Conservation (phyloP, 2,329 filamentous ascomycete genomes). For the Penicillium sp. region DNA sequence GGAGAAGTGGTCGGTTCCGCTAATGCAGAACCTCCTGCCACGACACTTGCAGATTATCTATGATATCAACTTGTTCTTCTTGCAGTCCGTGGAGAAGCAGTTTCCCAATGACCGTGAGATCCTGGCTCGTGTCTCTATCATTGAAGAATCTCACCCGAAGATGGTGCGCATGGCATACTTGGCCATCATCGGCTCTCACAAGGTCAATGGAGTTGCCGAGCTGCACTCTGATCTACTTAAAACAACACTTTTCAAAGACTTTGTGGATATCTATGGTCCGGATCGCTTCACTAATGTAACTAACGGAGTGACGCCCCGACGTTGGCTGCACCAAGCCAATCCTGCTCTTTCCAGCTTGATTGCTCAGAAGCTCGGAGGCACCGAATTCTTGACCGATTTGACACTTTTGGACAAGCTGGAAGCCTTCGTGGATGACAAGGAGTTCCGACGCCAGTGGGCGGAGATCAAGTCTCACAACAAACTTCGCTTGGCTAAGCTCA, state of each 20-base stretch:
- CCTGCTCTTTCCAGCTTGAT: slow-evolving; percentile 90
- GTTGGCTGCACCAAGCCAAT: slow-evolving; percentile 98
- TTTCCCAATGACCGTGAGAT: slow-evolving; percentile 91
- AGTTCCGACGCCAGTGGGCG: slow-evolving; percentile 91
- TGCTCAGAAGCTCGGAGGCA: slow-evolving; percentile 80
- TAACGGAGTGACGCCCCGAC: slow-evolving; percentile 92
- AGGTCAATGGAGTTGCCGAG: slow-evolving; percentile 98
- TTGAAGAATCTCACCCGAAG: slow-evolving; percentile 95
- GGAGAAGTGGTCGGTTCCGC: slow-evolving; percentile 96
- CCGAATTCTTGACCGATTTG: slow-evolving; percentile 87
- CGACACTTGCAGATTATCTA: slow-evolving; percentile 97
- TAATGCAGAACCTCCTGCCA: slow-evolving; percentile 90
- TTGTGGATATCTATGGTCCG: slow-evolving; percentile 89
- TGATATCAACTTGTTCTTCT: slow-evolving; percentile 94
- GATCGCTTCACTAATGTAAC: slow-evolving; percentile 99
- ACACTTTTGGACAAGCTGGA: slow-evolving; percentile 86
- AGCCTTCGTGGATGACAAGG: slow-evolving; percentile 78
- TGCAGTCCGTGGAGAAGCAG: slow-evolving; percentile 85
- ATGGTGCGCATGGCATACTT: slow-evolving; percentile 98
- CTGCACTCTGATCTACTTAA: slow-evolving; percentile 97
- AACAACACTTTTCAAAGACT: slow-evolving; percentile 99
- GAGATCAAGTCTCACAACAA: slow-evolving; percentile 98
- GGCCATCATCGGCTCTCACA: slow-evolving; percentile 96
- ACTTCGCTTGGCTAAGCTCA: slow-evolving; percentile 85
- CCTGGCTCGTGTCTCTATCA: slow-evolving; percentile 86